Percentiles rank a stretch among this genome's conserved stretches.
phyloP scores from a whole-genome alignment of 2,329 filamentous ascomycete species.

The Penicillium sp. region DNA sequence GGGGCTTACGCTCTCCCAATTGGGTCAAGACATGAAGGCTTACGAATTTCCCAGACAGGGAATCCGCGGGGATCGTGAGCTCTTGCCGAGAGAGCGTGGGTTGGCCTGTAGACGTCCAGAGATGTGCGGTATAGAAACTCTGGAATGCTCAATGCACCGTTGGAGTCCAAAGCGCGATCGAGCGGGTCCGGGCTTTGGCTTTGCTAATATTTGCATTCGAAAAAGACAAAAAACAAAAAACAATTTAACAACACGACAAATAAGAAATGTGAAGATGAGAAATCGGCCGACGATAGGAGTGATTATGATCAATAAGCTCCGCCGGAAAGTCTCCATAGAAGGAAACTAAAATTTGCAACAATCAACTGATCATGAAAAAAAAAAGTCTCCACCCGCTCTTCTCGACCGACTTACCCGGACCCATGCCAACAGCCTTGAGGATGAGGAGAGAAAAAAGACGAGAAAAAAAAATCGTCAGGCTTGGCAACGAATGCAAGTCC shows the following conservation, averaged over 20 bases:
- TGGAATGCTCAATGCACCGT: too few relatives aligned
- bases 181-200: not conserved
- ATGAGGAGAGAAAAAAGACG: too few relatives aligned
- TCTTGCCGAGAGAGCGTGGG: conserved; percentile 2
- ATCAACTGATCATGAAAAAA: conserved; percentile 21
- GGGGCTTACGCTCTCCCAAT: not conserved
- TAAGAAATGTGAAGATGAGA: too few relatives aligned
- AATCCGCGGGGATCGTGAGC: conserved; percentile 24
- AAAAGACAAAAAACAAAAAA: too few relatives aligned
- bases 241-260: too few relatives aligned
- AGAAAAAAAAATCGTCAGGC: too few relatives aligned
- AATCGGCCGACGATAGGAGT: not conserved
- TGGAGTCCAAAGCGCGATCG: conserved; percentile 3
- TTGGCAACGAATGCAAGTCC: too few relatives aligned
- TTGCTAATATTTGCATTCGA: not conserved
- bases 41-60: conserved; percentile 20
- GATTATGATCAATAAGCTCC: conserved; percentile 19
- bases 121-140: conserved; percentile 6
- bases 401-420: conserved; percentile 1
- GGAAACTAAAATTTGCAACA: conserved; percentile 17
- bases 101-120: conserved; percentile 12
- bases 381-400: not conserved
- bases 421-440: too few relatives aligned
- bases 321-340: conserved; percentile 19
- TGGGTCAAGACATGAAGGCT: conserved; percentile 12